Evolutionary conservation across 2,329 filamentous ascomycete genomes (phyloP), one percentile per base, ranked within the genome.

Genomic region (Emydomyces testavorans): DNA sequence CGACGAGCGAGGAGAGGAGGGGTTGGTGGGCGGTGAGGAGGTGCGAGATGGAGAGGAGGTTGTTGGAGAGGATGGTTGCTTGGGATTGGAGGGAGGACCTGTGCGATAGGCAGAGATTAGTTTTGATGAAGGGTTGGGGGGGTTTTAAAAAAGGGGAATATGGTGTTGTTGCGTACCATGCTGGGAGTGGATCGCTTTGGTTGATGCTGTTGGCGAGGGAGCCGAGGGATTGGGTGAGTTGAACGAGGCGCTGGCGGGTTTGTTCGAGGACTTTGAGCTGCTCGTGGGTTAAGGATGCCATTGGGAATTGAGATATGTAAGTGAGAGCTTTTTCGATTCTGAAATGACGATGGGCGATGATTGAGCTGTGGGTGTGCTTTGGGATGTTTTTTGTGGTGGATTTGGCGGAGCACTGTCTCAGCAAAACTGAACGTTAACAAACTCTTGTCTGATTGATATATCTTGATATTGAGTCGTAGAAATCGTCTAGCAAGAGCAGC

Each of bases 51-150:
- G 77, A 78, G 52, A 75, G 69, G 32, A 92, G 75, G 62, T 85
- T 85, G 54, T 76, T 76, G 54, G 82, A 80, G 45, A 88, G 76
- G 61, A 88, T 85, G 53, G 76, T 74, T 36, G 80, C 75, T 40
- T 81, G 82, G n/a, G 78, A 77, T 62, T 86, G 81, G 40, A 89
- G 73, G 11, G 82, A 85, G 38, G 78, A 74, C 58, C 83, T 87
- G 31, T 21, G 23, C 39, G n/a, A 39, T 38, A 6, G 40, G 38
- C 15, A 5, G n/a, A 7, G 13, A 7, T 42, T 16, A 41, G n/a
- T 10, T 31, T 20, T 20, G 39, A 10, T 16, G 21, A 13, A 21
- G n/a, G 23, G 7, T 23, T 44, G n/a, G 6, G 31, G n/a, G n/a
- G n/a, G n/a, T n/a, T n/a, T n/a, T n/a, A n/a, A n/a, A n/a, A 29